Conservation (phyloP, 1,284 basidiomycete species). For the Trametes sp. region DNA sequence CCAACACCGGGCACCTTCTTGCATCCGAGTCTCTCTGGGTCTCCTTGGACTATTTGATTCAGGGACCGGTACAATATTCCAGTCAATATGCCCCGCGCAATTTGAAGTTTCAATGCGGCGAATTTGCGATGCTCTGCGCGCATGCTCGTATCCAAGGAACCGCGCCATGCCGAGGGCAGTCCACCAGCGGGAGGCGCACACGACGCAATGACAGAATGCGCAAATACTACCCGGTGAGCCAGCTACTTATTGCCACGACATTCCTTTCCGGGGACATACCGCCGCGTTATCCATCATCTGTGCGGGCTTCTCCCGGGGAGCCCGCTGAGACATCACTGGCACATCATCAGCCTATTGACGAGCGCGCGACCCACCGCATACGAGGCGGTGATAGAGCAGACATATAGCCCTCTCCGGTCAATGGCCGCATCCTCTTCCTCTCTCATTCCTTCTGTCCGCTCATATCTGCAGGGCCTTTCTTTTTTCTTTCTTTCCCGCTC, state of each 20-base stretch:
- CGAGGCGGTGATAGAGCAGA: slow-evolving; percentile 16
- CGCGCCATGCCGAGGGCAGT: neutral
- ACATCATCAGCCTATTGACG: slow-evolving; percentile 1
- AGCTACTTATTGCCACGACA: neutral
- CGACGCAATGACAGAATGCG: neutral
- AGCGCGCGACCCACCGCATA: slow-evolving; percentile 4
- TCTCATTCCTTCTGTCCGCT: neutral
- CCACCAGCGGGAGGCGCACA: neutral
- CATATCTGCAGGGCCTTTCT: neutral
- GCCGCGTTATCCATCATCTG: neutral
- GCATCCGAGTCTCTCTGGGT: too few species aligned
- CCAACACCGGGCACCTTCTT: too few species aligned
- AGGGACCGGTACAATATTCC: neutral
- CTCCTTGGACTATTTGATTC: too few species aligned
- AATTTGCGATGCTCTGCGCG: too few species aligned
- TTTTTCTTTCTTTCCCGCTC: neutral
- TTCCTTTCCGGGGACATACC: neutral
- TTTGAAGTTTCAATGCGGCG: neutral
- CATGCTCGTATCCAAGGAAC: too few species aligned
- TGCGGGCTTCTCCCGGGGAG: neutral
- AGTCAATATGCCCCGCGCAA: neutral
- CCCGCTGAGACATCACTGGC: slow-evolving; percentile 14
- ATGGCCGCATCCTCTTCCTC: slow-evolving; percentile 10
- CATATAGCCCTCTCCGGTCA: slow-evolving; percentile 9
- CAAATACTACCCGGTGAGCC: neutral